phyloP scores from a whole-genome alignment of 345 rosid genomes.

The Passiflora organensis region DNA sequence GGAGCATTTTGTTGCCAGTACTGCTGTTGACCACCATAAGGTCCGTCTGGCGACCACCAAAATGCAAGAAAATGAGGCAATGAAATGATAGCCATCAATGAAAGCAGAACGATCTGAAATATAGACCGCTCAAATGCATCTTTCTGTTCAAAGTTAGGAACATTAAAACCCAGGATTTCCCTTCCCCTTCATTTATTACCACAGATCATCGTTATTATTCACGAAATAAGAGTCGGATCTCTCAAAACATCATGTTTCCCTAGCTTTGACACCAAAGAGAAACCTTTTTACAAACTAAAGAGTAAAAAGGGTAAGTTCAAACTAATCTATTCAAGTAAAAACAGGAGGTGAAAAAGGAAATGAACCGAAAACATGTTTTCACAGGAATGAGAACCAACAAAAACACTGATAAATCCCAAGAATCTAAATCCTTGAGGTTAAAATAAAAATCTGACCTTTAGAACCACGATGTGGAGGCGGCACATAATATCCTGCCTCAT shows the following conservation, averaged over 20 bases:
- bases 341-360: background rate
- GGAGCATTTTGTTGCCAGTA: constrained; percentile 62
- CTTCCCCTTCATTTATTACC: background rate
- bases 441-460: constrained; percentile 37
- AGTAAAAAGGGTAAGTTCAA: no score
- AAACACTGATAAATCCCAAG: background rate
- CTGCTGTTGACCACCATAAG: constrained; percentile 41
- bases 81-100: background rate
- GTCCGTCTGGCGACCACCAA: constrained; percentile 37
- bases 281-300: no score
- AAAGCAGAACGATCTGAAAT: background rate
- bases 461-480: constrained; percentile 46
- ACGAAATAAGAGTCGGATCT: constrained; percentile 1
- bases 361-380: background rate
- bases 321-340: no score
- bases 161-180: background rate
- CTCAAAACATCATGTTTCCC: constrained; percentile 3
- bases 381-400: background rate
- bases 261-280: background rate
- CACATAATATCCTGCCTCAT: constrained; percentile 22
- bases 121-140: background rate
- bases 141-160: background rate
- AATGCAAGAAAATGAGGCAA: constrained; percentile 6
- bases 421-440: background rate
- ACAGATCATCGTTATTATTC: background rate